Percentiles rank a stretch among this genome's conserved stretches.
These are phyloP conservation scores for Aspergillus ibericus DNA, from an alignment of 2,329 filamentous ascomycete genomes.

Conservation along the genomic window DNA sequence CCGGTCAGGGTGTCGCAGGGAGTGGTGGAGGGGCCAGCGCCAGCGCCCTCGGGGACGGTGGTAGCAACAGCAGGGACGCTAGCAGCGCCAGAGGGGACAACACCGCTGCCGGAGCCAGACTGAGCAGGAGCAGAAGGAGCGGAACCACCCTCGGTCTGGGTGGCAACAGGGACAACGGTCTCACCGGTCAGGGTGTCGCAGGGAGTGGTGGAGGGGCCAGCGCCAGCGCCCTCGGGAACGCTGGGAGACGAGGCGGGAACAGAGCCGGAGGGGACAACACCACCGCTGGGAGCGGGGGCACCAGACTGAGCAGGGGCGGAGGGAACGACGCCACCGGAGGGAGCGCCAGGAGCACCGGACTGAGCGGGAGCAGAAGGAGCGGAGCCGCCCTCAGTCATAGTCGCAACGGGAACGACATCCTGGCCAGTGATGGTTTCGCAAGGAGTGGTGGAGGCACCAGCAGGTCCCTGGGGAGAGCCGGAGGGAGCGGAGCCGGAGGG, in stretches of 20 bases:
- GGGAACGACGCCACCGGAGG: neutral
- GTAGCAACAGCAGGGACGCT: conserved; percentile 7
- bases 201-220: conserved; percentile 6
- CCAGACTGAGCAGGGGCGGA: conserved; percentile 4
- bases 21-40: conserved; percentile 6
- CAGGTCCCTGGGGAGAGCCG: neutral
- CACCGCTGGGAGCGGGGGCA: neutral
- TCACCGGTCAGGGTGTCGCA: conserved; percentile 11
- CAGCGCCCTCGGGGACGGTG: neutral
- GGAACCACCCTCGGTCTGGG: conserved; percentile 10
- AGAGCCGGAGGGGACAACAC: conserved; percentile 7
- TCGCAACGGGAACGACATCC: neutral
- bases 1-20: conserved; percentile 17
- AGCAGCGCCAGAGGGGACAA: neutral
- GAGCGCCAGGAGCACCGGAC: conserved; percentile 1
- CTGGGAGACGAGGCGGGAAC: conserved; percentile 3
- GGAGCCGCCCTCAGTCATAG: neutral
- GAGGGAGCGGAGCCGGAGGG: conserved; percentile 4
- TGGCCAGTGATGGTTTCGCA: conserved; percentile 7
- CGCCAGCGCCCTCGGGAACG: conserved; percentile 2
- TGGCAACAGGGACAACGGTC: conserved; percentile 11
- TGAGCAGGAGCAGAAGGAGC: conserved; percentile 7
- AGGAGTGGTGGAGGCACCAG: conserved; percentile 1
- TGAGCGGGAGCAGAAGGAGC: neutral
- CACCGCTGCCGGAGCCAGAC: neutral